phyloP scores from a whole-genome alignment of 352 stramenopile genomes.

The Elongisporangium senticosum region DNA sequence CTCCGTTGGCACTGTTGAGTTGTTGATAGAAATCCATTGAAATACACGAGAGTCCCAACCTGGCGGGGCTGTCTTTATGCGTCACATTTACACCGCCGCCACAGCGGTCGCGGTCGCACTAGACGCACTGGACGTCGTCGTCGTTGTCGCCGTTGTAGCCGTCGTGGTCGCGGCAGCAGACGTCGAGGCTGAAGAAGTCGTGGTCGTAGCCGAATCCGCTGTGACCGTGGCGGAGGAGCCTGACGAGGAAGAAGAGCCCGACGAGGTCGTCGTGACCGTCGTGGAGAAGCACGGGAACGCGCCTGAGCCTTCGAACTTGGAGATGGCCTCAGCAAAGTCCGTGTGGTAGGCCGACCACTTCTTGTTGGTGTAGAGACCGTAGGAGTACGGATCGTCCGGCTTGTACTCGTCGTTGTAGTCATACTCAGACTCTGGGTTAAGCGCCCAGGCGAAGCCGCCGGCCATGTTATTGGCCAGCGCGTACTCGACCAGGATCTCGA shows the following conservation, averaged over 20 bases:
- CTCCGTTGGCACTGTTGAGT: neutral
- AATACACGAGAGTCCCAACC: neutral
- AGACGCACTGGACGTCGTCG: constrained; percentile 7
- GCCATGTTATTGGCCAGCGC: constrained; percentile 60
- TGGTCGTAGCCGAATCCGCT: constrained; percentile 14
- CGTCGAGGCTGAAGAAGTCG: constrained; percentile 11
- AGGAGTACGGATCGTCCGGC: constrained; percentile 53
- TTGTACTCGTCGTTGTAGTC: constrained; percentile 73
- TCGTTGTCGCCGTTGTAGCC: constrained; percentile 12
- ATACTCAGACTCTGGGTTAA: constrained; percentile 76
- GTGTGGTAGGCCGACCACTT: constrained; percentile 63
- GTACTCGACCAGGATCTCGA: constrained; percentile 72
- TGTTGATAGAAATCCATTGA: neutral
- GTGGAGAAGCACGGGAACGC: constrained; percentile 66
- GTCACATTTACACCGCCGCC: neutral
- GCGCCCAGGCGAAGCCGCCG: constrained; percentile 70
- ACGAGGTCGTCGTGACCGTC: constrained; percentile 21
- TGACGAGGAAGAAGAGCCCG: constrained; percentile 19
- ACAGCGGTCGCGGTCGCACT: constrained; percentile 11
- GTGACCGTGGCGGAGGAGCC: constrained; percentile 13
- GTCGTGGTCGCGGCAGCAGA: constrained; percentile 17
- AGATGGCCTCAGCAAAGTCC: constrained; percentile 59
- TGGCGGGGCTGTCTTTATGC: neutral
- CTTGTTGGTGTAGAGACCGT: constrained; percentile 65
- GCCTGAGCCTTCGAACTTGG: constrained; percentile 63